These are phyloP conservation scores for Heracleum sosnowskyi DNA, from an alignment of 129 eudicot species.

Conservation along the genomic window DNA sequence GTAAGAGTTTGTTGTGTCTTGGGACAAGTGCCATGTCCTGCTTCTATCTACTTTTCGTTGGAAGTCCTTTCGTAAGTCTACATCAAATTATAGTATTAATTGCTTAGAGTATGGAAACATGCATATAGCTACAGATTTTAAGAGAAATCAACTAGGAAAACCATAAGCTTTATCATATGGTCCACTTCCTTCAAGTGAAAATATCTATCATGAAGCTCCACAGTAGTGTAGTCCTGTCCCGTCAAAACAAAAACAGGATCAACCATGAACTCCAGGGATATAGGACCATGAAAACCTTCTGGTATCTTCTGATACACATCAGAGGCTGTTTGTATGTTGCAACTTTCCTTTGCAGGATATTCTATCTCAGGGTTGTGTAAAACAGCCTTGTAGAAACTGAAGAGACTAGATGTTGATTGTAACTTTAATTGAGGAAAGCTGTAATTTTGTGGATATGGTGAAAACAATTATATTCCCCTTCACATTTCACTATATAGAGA, in stretches of 20 bases:
- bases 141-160: background rate
- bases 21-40: too few species aligned
- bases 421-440: too few species aligned
- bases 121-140: background rate
- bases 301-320: too few species aligned
- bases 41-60: conserved; percentile 5
- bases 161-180: background rate
- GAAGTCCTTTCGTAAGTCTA: conserved; percentile 80
- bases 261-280: conserved; percentile 79
- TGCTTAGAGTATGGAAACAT: background rate
- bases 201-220: too few species aligned
- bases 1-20: too few species aligned
- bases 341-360: conserved; percentile 34
- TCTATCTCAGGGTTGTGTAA: conserved; percentile 46
- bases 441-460: too few species aligned
- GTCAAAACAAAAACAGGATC: conserved; percentile 91
- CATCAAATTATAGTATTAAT: conserved; percentile 11
- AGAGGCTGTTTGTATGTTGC: conserved; percentile 35
- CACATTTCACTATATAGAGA: too few species aligned
- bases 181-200: too few species aligned
- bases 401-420: too few species aligned
- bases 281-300: conserved; percentile 73
- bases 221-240: conserved; percentile 42
- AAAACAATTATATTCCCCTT: too few species aligned
- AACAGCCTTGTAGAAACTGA: too few species aligned